phyloP scores from a whole-genome alignment of 768 basidiomycete species.

The Aureoboletus auriporus region DNA sequence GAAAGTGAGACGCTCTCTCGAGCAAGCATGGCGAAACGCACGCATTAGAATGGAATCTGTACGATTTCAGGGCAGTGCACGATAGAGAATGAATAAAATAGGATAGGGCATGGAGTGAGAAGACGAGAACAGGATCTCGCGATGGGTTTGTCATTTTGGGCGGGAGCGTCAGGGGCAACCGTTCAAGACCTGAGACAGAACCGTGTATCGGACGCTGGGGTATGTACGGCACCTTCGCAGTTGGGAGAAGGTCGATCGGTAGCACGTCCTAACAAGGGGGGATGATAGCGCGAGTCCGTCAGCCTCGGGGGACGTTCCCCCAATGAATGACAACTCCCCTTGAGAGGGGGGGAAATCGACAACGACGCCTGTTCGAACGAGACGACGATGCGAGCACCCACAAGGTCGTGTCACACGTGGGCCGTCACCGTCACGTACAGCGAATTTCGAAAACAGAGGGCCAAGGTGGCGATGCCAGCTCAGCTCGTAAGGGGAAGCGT shows the following conservation, averaged over 20 bases:
- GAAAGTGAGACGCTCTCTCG: no score
- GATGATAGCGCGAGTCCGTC: constrained; percentile 11
- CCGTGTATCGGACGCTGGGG: constrained; percentile 2
- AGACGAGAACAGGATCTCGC: background rate
- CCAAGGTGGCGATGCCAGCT: constrained; percentile 11
- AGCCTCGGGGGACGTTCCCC: constrained; percentile 1
- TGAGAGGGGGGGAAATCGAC: no score
- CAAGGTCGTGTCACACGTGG: background rate
- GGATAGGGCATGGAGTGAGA: background rate
- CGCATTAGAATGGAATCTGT: no score
- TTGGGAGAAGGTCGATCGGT: background rate
- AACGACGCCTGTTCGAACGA: no score
- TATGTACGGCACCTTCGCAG: background rate
- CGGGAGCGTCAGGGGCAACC: no score
- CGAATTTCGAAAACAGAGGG: constrained; percentile 4
- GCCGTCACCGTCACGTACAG: constrained; percentile 2
- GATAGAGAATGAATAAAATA: no score
- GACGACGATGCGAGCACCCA: background rate
- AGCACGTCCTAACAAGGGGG: background rate
- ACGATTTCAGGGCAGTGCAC: no score
- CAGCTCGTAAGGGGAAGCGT: constrained; percentile 15
- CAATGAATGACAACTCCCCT: no score
- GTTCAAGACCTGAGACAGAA: constrained; percentile 4
- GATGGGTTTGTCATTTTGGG: no score
- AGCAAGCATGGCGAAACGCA: no score